phyloP scores from a whole-genome alignment of 2,329 filamentous ascomycete genomes.

The Cladorrhinum sp. region DNA sequence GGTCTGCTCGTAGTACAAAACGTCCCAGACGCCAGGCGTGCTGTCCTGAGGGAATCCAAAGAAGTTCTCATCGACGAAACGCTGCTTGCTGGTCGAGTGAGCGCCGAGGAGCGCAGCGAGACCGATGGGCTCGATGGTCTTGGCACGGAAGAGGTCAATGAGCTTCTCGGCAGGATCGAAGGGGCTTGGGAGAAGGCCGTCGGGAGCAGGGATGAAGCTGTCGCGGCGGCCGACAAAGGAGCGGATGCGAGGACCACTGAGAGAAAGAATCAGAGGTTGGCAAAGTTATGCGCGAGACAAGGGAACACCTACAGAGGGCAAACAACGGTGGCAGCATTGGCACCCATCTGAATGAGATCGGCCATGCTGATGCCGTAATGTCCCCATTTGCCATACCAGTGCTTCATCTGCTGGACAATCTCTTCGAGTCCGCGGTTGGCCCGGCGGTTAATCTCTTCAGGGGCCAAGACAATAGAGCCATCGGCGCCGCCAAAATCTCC shows the following conservation, averaged over 20 bases:
- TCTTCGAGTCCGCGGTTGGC: slow-evolving; percentile 47
- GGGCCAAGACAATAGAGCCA: slow-evolving; percentile 41
- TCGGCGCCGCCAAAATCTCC: slow-evolving; percentile 43
- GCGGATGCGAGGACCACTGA: slow-evolving; percentile 44
- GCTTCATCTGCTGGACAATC: slow-evolving; percentile 37
- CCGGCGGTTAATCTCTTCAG: slow-evolving; percentile 35
- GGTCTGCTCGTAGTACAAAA: slow-evolving; percentile 46
- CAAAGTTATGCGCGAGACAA: background rate
- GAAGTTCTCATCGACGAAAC: slow-evolving; percentile 40
- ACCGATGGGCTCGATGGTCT: slow-evolving; percentile 48
- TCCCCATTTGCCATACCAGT: slow-evolving; percentile 39
- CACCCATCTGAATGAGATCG: slow-evolving; percentile 52
- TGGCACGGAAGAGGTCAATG: slow-evolving; percentile 46
- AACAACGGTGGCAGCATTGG: slow-evolving; percentile 44
- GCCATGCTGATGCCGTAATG: slow-evolving; percentile 44
- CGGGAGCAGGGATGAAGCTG: slow-evolving; percentile 37
- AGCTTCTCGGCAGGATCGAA: slow-evolving; percentile 40
- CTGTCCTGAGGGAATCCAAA: slow-evolving; percentile 43
- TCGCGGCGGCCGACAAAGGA: slow-evolving; percentile 50
- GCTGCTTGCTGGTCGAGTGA: slow-evolving; percentile 48
- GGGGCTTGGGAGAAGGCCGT: slow-evolving; percentile 44
- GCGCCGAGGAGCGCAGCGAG: slow-evolving; percentile 54
- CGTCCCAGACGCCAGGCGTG: slow-evolving; percentile 50
- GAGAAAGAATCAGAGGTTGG: background rate
- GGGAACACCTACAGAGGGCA: slow-evolving; percentile 40